Percentiles rank a stretch among this genome's conserved stretches.
Conservation (phyloP, 2,329 filamentous ascomycete genomes). For the Cyphellophora europaea region DNA sequence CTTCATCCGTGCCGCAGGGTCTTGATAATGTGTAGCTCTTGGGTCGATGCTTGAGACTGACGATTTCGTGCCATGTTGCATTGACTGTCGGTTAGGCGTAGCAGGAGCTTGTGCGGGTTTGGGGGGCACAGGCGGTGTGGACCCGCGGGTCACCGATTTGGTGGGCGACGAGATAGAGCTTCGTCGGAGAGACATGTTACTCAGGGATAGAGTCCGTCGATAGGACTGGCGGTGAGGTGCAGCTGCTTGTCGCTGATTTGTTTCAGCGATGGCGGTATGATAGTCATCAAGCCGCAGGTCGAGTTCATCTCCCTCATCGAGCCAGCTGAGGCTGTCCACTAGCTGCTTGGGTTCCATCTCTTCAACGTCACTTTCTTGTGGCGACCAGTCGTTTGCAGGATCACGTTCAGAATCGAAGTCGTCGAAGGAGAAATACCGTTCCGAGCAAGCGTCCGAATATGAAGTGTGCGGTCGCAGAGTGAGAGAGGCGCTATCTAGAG, state of each 20-base stretch:
- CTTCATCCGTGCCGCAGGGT: constrained; percentile 79
- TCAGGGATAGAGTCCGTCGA: constrained; percentile 62
- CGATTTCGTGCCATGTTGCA: constrained; percentile 20
- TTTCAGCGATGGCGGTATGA: constrained; percentile 51
- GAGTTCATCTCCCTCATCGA: constrained; percentile 63
- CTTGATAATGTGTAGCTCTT: constrained; percentile 73
- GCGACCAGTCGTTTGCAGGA: background rate
- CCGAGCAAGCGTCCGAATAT: background rate
- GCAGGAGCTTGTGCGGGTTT: constrained; percentile 25
- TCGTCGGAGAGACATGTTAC: constrained; percentile 54
- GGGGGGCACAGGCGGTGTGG: constrained; percentile 21
- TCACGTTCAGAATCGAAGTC: background rate
- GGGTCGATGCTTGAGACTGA: constrained; percentile 54
- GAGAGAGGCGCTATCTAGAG: background rate
- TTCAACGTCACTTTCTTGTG: background rate
- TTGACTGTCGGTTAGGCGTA: constrained; percentile 19
- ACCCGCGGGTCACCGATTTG: constrained; percentile 20
- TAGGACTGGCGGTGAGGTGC: constrained; percentile 40
- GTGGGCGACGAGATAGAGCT: constrained; percentile 35
- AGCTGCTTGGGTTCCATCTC: constrained; percentile 35
- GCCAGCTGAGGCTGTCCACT: constrained; percentile 62
- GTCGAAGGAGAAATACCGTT: background rate
- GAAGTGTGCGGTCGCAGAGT: constrained; percentile 1
- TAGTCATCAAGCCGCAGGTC: constrained; percentile 65
- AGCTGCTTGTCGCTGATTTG: constrained; percentile 20